These are phyloP conservation scores for Saccharomycopsis sp. DNA, from an alignment of 805 yeast genomes.

Conservation along the genomic window DNA sequence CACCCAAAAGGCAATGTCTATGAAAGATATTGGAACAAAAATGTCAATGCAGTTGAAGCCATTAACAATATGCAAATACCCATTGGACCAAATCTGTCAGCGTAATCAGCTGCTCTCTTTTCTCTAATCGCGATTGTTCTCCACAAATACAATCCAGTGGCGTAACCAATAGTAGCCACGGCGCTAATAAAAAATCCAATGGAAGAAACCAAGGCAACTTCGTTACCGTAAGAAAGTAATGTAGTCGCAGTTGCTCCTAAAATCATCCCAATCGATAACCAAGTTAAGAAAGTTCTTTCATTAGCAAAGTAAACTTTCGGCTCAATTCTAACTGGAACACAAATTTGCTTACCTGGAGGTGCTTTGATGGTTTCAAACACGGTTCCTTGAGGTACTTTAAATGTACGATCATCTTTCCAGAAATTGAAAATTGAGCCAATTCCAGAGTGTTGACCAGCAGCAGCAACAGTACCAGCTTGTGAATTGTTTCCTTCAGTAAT, in stretches of 20 bases:
- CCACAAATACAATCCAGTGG: slow-evolving; percentile 68
- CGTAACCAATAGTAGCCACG: slow-evolving; percentile 60
- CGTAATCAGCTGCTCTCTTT: slow-evolving; percentile 77
- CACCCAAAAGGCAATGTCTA: slow-evolving; percentile 3
- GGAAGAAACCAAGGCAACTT: slow-evolving; percentile 71
- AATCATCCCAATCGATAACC: slow-evolving; percentile 88
- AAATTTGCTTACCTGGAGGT: slow-evolving; percentile 83
- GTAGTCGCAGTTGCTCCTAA: slow-evolving; percentile 87
- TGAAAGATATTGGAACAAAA: slow-evolving; percentile 44
- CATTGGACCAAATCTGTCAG: slow-evolving; percentile 83
- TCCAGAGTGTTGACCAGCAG: not conserved
- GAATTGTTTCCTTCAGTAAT: not conserved
- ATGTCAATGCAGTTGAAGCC: slow-evolving; percentile 57
- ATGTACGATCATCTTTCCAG: slow-evolving; percentile 41
- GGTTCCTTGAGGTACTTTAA: slow-evolving; percentile 57
- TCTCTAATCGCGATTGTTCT: slow-evolving; percentile 78
- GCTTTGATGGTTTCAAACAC: slow-evolving; percentile 55
- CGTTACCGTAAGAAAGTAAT: slow-evolving; percentile 75
- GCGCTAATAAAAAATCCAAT: slow-evolving; percentile 83
- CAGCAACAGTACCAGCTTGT: not conserved
- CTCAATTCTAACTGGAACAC: slow-evolving; percentile 93
- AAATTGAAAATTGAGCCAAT: slow-evolving; percentile 34
- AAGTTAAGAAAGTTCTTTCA: slow-evolving; percentile 87
- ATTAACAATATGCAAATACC: slow-evolving; percentile 71
- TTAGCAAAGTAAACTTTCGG: slow-evolving; percentile 99